Evolutionary conservation across 768 basidiomycete species (phyloP).

Genomic region (Tulasnella sp.): DNA sequence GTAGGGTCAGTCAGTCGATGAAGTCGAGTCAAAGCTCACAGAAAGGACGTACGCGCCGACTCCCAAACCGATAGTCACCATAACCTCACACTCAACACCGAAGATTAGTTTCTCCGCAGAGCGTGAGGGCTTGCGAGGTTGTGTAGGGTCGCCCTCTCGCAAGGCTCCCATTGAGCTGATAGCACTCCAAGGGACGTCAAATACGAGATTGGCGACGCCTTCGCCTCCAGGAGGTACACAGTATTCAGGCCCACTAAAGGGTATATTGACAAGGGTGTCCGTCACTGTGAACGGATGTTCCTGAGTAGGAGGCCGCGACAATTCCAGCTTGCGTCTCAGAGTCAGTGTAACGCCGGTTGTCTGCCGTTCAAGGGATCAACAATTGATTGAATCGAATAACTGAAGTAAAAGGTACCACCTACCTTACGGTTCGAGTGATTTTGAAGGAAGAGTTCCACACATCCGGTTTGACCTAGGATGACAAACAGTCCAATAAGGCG

Average conservation of each 20-base stretch:
- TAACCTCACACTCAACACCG: constrained; percentile 54
- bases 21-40: background rate
- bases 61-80: constrained; percentile 59
- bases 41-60: constrained; percentile 47
- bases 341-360: constrained; percentile 56
- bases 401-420: constrained; percentile 15
- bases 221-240: constrained; percentile 62
- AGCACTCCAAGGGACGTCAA: constrained; percentile 62
- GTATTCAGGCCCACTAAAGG: constrained; percentile 67
- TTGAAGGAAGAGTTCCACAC: constrained; percentile 67
- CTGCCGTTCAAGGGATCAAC: constrained; percentile 31
- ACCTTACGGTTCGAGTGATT: constrained; percentile 79
- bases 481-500: constrained; percentile 50
- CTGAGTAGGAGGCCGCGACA: constrained; percentile 34
- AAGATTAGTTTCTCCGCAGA: constrained; percentile 40
- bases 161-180: constrained; percentile 54
- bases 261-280: constrained; percentile 56
- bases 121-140: constrained; percentile 17
- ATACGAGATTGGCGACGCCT: constrained; percentile 67
- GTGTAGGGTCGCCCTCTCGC: constrained; percentile 30
- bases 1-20: background rate
- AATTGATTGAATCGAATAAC: background rate
- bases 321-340: constrained; percentile 48
- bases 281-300: constrained; percentile 46
- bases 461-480: constrained; percentile 58